phyloP scores from a whole-genome alignment of 805 yeast species.

The Barnettozyma vustinii region DNA sequence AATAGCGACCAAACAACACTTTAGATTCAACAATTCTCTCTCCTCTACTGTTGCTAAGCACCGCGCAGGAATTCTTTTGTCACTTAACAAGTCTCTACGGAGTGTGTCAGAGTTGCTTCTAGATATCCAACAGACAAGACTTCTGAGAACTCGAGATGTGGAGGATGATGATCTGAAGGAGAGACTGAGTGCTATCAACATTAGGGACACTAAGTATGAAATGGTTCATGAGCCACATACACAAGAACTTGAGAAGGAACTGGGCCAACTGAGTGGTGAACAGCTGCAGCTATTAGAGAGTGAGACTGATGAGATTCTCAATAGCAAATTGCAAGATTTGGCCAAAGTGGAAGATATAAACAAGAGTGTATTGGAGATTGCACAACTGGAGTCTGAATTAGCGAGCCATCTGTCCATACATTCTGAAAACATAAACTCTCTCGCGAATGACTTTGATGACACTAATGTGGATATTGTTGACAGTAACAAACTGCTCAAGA shows the following conservation, averaged over 20 bases:
- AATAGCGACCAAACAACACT: conserved; percentile 18
- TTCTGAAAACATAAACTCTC: conserved; percentile 57
- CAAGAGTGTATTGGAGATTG: conserved; percentile 62
- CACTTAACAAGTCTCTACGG: conserved; percentile 17
- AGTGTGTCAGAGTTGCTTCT: conserved; percentile 21
- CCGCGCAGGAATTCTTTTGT: conserved; percentile 19
- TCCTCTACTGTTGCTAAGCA: conserved; percentile 16
- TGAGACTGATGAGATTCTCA: conserved; percentile 53
- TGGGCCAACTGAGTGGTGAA: conserved; percentile 34
- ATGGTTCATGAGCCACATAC: conserved; percentile 8
- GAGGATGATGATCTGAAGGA: conserved; percentile 15
- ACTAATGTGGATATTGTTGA: conserved; percentile 57
- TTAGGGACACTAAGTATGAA: conserved; percentile 24
- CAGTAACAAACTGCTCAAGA: conserved; percentile 67
- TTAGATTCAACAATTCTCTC: conserved; percentile 14
- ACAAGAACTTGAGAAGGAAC: conserved; percentile 22
- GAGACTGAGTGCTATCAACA: conserved; percentile 12
- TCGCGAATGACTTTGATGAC: conserved; percentile 63
- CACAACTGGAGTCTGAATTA: conserved; percentile 69
- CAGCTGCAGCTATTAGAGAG: conserved; percentile 52
- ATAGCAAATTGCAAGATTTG: conserved; percentile 53
- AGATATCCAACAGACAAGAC: conserved; percentile 23
- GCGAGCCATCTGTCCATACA: conserved; percentile 69
- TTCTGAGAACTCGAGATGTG: conserved; percentile 22
- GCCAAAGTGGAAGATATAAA: conserved; percentile 57